Evolutionary conservation across 2,329 filamentous ascomycete genomes (phyloP).

Genomic region (Lachnellula suecica): DNA sequence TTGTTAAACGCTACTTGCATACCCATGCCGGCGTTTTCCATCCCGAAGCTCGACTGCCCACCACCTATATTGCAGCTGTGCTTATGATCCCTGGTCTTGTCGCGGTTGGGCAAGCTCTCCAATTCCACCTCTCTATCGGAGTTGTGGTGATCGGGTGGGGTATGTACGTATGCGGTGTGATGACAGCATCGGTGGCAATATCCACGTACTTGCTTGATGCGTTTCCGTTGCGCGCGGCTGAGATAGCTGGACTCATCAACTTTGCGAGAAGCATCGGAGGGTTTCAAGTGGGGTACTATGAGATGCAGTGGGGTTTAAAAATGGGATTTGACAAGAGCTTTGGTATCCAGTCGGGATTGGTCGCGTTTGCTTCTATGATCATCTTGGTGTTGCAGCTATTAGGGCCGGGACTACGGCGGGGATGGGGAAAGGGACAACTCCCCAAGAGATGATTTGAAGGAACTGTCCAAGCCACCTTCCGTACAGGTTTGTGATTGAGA

Average conservation of each 20-base stretch:
- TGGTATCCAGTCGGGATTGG: slow-evolving; percentile 23
- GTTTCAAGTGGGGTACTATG: slow-evolving; percentile 26
- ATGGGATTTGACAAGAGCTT: slow-evolving; percentile 22
- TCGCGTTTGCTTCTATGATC: slow-evolving; percentile 3
- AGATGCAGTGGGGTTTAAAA: slow-evolving; percentile 20
- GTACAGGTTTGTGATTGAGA: too few species aligned
- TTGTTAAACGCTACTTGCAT: slow-evolving; percentile 26
- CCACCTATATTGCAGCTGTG: slow-evolving; percentile 9
- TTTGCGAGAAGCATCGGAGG: slow-evolving; percentile 21
- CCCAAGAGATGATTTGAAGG: too few species aligned
- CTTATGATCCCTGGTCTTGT: slow-evolving; percentile 23
- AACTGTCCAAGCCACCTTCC: too few species aligned
- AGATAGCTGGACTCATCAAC: slow-evolving; percentile 22
- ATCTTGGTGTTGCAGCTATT: neutral
- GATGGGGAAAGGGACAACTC: too few species aligned
- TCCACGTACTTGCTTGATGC: slow-evolving; percentile 19
- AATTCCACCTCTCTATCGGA: slow-evolving; percentile 12
- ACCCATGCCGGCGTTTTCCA: slow-evolving; percentile 11
- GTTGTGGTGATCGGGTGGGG: slow-evolving; percentile 25
- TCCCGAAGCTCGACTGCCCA: slow-evolving; percentile 7
- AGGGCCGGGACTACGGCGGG: too few species aligned
- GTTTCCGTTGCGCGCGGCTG: slow-evolving; percentile 20
- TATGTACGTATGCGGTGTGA: slow-evolving; percentile 25
- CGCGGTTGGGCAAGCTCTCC: slow-evolving; percentile 22
- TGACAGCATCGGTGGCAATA: slow-evolving; percentile 23